Percentiles rank a stretch among this genome's conserved stretches.
phyloP scores from a whole-genome alignment of 2,329 filamentous ascomycete genomes.

The Diaporthe caulivora region DNA sequence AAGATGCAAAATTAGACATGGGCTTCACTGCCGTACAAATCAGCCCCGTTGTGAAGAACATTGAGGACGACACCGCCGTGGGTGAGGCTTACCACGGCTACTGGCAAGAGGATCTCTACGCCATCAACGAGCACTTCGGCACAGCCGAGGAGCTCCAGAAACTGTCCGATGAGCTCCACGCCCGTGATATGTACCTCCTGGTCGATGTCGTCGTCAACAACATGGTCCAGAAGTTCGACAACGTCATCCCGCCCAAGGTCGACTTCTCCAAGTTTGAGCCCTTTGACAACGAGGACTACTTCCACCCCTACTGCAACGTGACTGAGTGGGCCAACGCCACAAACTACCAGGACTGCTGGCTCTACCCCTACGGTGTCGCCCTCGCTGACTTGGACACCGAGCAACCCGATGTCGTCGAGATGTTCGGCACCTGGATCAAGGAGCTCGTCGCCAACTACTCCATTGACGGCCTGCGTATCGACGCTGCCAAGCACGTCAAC shows the following conservation, averaged over 20 bases:
- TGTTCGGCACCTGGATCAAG: constrained; percentile 71
- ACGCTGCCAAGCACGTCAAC: constrained; percentile 73
- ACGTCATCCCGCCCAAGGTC: constrained; percentile 55
- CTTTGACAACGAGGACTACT: constrained; percentile 67
- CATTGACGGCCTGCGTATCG: constrained; percentile 72
- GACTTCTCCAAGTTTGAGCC: constrained; percentile 55
- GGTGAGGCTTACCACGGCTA: constrained; percentile 65
- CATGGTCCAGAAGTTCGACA: constrained; percentile 57
- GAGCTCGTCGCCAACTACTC: constrained; percentile 69
- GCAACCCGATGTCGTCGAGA: constrained; percentile 57
- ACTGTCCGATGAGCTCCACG: constrained; percentile 59
- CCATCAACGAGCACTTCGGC: constrained; percentile 70
- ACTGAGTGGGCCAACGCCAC: constrained; percentile 66
- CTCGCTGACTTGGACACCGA: constrained; percentile 74
- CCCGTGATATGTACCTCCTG: constrained; percentile 56
- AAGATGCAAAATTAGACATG: constrained; percentile 51
- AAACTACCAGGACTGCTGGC: constrained; percentile 61
- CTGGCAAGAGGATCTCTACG: constrained; percentile 63
- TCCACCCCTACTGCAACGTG: constrained; percentile 69
- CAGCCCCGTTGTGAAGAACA: constrained; percentile 64
- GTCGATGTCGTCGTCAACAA: constrained; percentile 69
- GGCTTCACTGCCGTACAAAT: constrained; percentile 72
- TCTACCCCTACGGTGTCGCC: constrained; percentile 64
- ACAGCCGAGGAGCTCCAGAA: constrained; percentile 69
- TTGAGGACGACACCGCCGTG: constrained; percentile 48